phyloP scores from a whole-genome alignment of 2,329 filamentous ascomycete genomes.

The Dryadomyces sulphureus region DNA sequence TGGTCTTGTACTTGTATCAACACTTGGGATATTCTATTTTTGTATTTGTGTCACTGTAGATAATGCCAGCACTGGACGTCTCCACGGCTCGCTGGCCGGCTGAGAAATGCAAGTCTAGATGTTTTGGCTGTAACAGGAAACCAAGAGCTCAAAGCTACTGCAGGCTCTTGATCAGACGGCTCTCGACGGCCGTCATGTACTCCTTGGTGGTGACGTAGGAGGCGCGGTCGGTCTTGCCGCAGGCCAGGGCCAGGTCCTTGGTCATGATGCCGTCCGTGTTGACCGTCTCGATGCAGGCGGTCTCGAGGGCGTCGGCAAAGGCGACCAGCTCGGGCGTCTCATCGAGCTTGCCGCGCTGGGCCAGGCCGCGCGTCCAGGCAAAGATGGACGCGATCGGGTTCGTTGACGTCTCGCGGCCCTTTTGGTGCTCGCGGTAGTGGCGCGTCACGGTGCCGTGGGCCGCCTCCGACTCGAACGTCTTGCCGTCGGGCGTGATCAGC shows the following conservation, averaged over 20 bases:
- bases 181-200: slow-evolving; percentile 88
- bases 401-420: slow-evolving; percentile 90
- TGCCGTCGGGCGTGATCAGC: slow-evolving; percentile 89
- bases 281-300: slow-evolving; percentile 88
- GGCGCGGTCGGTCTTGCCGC: slow-evolving; percentile 69
- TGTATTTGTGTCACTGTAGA: no score
- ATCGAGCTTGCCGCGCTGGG: slow-evolving; percentile 88
- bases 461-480: slow-evolving; percentile 94
- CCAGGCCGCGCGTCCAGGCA: slow-evolving; percentile 89
- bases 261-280: slow-evolving; percentile 95
- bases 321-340: slow-evolving; percentile 79
- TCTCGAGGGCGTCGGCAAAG: slow-evolving; percentile 84
- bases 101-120: not conserved
- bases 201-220: slow-evolving; percentile 85
- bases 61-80: no score
- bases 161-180: slow-evolving; percentile 65
- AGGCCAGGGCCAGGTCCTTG: slow-evolving; percentile 93
- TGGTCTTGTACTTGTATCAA: not conserved
- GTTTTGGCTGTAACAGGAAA: not conserved
- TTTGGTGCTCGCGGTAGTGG: slow-evolving; percentile 98
- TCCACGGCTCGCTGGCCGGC: no score
- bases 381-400: slow-evolving; percentile 99
- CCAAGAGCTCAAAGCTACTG: slow-evolving; percentile 63
- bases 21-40: no score
- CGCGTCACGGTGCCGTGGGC: slow-evolving; percentile 97